Evolutionary conservation across 257 asterid species (phyloP), one percentile per base, ranked within the genome.

Genomic region (Jacaranda mimosifolia): DNA sequence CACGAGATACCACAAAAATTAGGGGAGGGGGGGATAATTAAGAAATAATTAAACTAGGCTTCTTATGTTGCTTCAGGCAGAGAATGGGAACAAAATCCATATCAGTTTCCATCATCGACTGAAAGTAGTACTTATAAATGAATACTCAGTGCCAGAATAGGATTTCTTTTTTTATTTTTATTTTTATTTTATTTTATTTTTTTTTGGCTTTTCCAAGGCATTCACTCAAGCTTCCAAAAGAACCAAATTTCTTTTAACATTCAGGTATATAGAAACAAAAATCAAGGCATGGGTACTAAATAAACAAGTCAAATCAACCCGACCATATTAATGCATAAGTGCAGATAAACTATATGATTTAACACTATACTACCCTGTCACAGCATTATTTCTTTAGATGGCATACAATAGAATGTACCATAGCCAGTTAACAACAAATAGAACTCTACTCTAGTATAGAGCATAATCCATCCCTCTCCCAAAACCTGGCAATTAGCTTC

Each of bases 161-260:
- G 12, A 9, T 26, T 26, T 59, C 38, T 15, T 43, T 36, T 46
- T 62, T n/a, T n/a, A n/a, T n/a, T n/a, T n/a, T n/a, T n/a, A n/a
- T n/a, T n/a, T n/a, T n/a, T n/a, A n/a, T n/a, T n/a, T n/a, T n/a
- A n/a, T n/a, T n/a, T n/a, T n/a, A n/a, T n/a, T n/a, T n/a, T n/a
- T n/a, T n/a, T n/a, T n/a, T n/a, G n/a, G 51, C 26, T 63, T n/a
- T n/a, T 19, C 62, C 71, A 46, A 76, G 15, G 21, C 57, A 62
- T 43, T 49, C 21, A 59, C 2, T 57, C 8, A 58, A 63, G 7
- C 19, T 68, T 68, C 8, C 45, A 38, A 43, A 19, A n/a, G 51
- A 40, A 40, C 14, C 64, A 21, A 14, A 68, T 32, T 55, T 70
- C 14, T 46, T 11, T 36, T 48, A 75, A 32, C 55, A 46, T 73